Evolutionary conservation across 2,329 filamentous ascomycete species (phyloP), one percentile per base, ranked within the genome.

Genomic region (Venturia nashicola): DNA sequence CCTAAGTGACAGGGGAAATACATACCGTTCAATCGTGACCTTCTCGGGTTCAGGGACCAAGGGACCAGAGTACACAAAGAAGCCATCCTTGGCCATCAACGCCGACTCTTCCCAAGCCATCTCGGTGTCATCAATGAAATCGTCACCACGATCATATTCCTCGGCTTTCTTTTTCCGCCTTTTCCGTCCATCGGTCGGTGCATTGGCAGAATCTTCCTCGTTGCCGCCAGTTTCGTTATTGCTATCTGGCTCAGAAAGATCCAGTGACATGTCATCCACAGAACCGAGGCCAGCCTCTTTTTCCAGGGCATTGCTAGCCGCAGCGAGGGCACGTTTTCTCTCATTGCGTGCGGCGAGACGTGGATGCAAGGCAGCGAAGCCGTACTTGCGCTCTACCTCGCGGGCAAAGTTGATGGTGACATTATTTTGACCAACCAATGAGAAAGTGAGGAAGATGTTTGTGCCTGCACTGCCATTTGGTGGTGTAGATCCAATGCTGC

Each of bases 1-100:
- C 11, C 4, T 43, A 4, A 62, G 32, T 18, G 23, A 18, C 6
- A 46, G 12, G 64, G 67, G 62, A 27, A 18, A 1, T 7, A 78
- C 76, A 71, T 77, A 85, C 83, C 82, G 80, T 71, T 88, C 85
- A 61, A 86, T 79, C 64, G 81, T 76, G n/a, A 39, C 34, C 76
- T 94, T 93, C 76, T 96, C 89, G 27, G 87, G 89, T 75, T 96
- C 91, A 5, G 89, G 89, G 27, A 97, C 84, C 59, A 99, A 79
- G 9, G 93, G 93, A 3, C 94, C 94, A 66, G 90, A 95, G 76
- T 97, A 99, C 1, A 99, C 94, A 73, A 97, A 99, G 78, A 97
- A 99, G 0, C 94, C 94, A 72, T 97, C 94, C 69, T 93, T 90
- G 68, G 90, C 93, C 59, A 94, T 92, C 5, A 93, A 91, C 7